Evolutionary conservation across 768 basidiomycete genomes (phyloP).

Genomic region (Neoboletus magnificus): DNA sequence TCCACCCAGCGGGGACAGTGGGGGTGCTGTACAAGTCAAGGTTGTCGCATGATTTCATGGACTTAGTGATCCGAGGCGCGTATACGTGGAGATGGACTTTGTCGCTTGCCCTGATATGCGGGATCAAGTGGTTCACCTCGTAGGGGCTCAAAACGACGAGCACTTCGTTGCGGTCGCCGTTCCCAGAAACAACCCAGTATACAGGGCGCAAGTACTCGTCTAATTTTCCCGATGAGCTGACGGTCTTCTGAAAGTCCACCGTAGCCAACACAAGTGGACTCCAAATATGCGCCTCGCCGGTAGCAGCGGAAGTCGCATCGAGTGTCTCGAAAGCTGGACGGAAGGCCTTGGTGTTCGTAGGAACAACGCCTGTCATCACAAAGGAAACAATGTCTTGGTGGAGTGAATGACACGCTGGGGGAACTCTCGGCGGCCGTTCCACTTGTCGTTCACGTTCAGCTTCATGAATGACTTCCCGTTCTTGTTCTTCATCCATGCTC

Average conservation of each 20-base stretch:
- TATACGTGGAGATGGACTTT: too few relatives aligned
- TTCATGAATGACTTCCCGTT: too few relatives aligned
- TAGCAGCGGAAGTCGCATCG: neutral
- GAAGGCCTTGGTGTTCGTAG: constrained; percentile 18
- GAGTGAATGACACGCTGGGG: too few relatives aligned
- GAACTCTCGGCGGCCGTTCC: constrained; percentile 33
- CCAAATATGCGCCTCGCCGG: constrained; percentile 23
- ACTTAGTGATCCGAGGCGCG: too few relatives aligned
- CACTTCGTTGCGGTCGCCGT: too few relatives aligned
- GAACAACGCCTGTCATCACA: constrained; percentile 30
- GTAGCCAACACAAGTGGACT: constrained; percentile 15
- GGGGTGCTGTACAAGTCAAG: too few relatives aligned
- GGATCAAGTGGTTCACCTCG: too few relatives aligned
- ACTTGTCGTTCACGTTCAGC: constrained; percentile 41
- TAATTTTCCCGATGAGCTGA: neutral
- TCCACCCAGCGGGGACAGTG: neutral
- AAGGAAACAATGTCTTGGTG: constrained; percentile 21
- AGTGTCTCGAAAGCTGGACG: constrained; percentile 12
- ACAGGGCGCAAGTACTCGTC: constrained; percentile 29
- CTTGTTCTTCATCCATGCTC: too few relatives aligned
- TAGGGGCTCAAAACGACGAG: too few relatives aligned
- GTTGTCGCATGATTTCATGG: too few relatives aligned
- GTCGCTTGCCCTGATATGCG: too few relatives aligned
- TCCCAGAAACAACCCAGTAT: too few relatives aligned
- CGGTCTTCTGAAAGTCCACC: constrained; percentile 13